Conservation (phyloP, 2,329 filamentous ascomycete species). For the Mariannaea elegans region DNA sequence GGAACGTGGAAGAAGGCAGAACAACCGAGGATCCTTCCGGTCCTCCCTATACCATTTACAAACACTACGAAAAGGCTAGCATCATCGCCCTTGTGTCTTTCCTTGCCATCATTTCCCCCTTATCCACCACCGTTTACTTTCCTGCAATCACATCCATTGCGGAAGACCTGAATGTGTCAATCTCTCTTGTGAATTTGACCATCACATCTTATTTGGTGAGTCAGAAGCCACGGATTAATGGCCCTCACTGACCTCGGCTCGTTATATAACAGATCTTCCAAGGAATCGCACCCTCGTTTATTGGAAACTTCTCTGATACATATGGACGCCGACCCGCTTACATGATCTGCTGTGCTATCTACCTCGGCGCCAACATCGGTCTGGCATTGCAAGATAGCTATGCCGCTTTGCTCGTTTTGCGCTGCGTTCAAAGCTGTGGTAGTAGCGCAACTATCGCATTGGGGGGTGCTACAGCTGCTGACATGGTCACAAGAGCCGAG, state of each 20-base stretch:
- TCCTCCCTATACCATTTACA: slow-evolving; percentile 1
- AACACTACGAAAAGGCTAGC: slow-evolving; percentile 2
- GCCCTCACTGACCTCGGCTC: not conserved
- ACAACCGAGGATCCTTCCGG: not conserved
- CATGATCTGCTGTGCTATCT: slow-evolving; percentile 55
- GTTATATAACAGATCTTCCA: not conserved
- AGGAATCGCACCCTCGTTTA: slow-evolving; percentile 5
- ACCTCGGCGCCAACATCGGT: slow-evolving; percentile 55
- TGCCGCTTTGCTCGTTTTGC: slow-evolving; percentile 52
- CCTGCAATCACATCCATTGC: slow-evolving; percentile 34
- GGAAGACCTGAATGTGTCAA: slow-evolving; percentile 29
- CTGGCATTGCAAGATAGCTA: slow-evolving; percentile 55
- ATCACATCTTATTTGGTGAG: slow-evolving; percentile 46
- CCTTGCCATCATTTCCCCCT: slow-evolving; percentile 23
- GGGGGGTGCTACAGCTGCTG: slow-evolving; percentile 44
- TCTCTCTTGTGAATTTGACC: slow-evolving; percentile 45
- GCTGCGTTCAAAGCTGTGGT: slow-evolving; percentile 57
- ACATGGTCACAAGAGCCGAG: slow-evolving; percentile 40
- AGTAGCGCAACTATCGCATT: slow-evolving; percentile 49
- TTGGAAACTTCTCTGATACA: slow-evolving; percentile 42
- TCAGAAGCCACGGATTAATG: not conserved
- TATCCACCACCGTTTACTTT: slow-evolving; percentile 36
- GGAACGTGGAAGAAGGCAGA: not conserved
- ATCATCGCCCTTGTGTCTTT: slow-evolving; percentile 19
- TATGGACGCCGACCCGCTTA: slow-evolving; percentile 55